These are phyloP conservation scores for Chionographis japonica DNA, from an alignment of 106 monocot species.

Conservation along the genomic window DNA sequence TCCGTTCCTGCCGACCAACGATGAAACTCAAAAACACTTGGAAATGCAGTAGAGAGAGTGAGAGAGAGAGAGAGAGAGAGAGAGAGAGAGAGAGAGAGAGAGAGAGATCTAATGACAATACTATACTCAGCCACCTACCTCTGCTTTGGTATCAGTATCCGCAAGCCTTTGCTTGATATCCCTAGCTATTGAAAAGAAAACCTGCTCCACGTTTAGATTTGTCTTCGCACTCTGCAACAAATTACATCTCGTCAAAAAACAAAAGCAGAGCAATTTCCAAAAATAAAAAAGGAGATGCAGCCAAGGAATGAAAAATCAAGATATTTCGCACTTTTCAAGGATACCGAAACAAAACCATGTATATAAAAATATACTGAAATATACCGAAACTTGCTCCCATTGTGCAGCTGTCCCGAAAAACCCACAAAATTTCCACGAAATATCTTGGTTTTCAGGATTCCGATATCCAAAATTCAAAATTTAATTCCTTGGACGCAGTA, in stretches of 20 bases:
- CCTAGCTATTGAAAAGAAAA: constrained; percentile 92
- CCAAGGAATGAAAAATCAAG: too few relatives aligned
- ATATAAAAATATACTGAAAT: too few relatives aligned
- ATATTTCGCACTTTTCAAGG: too few relatives aligned
- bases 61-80: not conserved
- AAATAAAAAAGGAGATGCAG: not conserved
- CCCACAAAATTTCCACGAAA: too few relatives aligned
- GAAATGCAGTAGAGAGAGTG: not conserved
- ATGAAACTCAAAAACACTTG: not conserved
- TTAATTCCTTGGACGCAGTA: too few relatives aligned
- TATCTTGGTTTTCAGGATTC: too few relatives aligned
- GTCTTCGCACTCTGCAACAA: constrained; percentile 88
- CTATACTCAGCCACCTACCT: constrained; percentile 30
- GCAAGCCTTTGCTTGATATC: constrained; percentile 92
- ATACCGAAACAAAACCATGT: too few relatives aligned
- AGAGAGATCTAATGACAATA: not conserved
- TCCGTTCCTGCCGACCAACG: constrained; percentile 43
- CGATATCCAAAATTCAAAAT: too few relatives aligned
- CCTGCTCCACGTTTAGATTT: constrained; percentile 90
- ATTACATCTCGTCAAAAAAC: not conserved
- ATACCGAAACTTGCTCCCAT: too few relatives aligned
- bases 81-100: not conserved
- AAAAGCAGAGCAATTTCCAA: not conserved
- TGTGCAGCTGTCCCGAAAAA: too few relatives aligned
- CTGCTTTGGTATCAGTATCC: constrained; percentile 70